Conservation (phyloP, 208 protist genomes). For the Acanthamoeba divionensis region DNA sequence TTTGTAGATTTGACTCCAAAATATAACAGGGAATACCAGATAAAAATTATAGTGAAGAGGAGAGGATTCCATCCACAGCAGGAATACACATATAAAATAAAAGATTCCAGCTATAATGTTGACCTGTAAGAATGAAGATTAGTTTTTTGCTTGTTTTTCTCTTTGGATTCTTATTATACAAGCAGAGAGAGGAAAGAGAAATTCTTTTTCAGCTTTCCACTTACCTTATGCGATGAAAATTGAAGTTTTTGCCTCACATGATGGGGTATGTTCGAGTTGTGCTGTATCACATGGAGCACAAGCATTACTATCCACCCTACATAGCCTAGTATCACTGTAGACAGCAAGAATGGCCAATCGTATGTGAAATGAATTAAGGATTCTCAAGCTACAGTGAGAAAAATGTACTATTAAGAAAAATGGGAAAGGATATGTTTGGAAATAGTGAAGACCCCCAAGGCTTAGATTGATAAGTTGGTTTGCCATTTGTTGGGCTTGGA, state of each 20-base stretch:
- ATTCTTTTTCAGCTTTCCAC: no score
- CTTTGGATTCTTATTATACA: no score
- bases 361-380: constrained; percentile 49
- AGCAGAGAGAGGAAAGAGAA: no score
- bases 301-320: constrained; percentile 70
- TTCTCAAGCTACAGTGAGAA: no score
- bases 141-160: no score
- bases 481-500: constrained; percentile 54
- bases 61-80: constrained; percentile 40
- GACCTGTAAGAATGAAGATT: not conserved
- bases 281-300: constrained; percentile 58
- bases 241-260: not conserved
- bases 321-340: constrained; percentile 66
- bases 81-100: not conserved
- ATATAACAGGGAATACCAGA: not conserved
- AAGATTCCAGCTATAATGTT: not conserved
- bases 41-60: constrained; percentile 58
- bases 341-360: constrained; percentile 70
- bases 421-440: constrained; percentile 65
- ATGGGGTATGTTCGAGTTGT: constrained; percentile 58
- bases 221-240: no score
- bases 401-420: not conserved
- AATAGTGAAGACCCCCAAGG: constrained; percentile 68
- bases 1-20: not conserved
- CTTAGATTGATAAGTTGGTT: constrained; percentile 48